Base-by-base conservation (phyloP, 495 filamentous ascomycete genomes). In the Parmelia sp. region DNA sequence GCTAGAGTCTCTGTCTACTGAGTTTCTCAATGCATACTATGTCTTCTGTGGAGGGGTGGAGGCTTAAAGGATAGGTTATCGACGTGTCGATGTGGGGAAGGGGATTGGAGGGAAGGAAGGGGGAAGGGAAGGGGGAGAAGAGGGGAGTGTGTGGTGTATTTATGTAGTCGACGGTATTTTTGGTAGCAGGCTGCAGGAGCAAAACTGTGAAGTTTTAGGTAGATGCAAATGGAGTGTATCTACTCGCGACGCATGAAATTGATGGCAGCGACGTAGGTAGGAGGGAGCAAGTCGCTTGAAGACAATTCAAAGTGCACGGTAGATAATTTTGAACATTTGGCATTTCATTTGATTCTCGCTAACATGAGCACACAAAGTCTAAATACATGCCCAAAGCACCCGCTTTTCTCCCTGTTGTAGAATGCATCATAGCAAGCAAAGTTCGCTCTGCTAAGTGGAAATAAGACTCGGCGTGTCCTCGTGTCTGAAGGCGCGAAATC, bases 341-440 rank as follows among this genome's bases (percentile, higher is more conserved):
- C n/a, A 29, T 35, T 62, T 35, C 53, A 62, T 62, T 39, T 62
- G 19, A 56, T 29, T 14, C 47, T 62, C 60, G 60, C 60, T 62
- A 56, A 53, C 31, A 49, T 40, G 36, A 53, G 31, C n/a, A 21
- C 37, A 51, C 47, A 25, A n/a, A 55, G 35, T 62, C 60, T 62
- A 62, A 62, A 36, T 62, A 62, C 60, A 62, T 25, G 29, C 60
- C 60, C 33, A 33, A 40, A 62, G 53, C 60, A 62, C 60, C 60
- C 11, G 60, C 60, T 62, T 62, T 62, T 62, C 60, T 55, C 60
- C 49, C 31, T 39, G 42, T 31, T 10, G 49, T 25, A 5, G 49
- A 35, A 62, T 62, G 47, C 60, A 62, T 62, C 25, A 23, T 62
- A 56, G 49, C 60, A 56, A 56, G 49, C 60, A 56, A 62, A 5